Conservation (phyloP, 2,329 filamentous ascomycete species). For the Cladosporium sp. region DNA sequence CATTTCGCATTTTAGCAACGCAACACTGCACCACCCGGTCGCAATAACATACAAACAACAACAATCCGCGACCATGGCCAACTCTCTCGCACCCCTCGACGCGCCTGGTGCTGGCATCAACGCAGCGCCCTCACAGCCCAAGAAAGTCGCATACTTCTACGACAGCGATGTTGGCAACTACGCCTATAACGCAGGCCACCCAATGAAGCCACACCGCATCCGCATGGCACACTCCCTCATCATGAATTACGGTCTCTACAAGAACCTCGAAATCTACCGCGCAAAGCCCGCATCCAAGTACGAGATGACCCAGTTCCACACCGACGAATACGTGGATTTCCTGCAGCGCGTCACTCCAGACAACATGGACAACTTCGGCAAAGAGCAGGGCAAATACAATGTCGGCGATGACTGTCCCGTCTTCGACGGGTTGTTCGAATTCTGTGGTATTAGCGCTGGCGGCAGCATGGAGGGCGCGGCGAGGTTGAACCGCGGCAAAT, state of each 20-base stretch:
- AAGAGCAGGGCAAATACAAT: slow-evolving; percentile 81
- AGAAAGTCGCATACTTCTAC: slow-evolving; percentile 97
- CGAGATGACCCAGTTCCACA: slow-evolving; percentile 74
- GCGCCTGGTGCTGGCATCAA: slow-evolving; percentile 51
- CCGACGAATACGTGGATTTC: slow-evolving; percentile 72
- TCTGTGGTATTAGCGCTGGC: slow-evolving; percentile 69
- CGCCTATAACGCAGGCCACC: slow-evolving; percentile 79
- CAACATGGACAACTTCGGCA: slow-evolving; percentile 92
- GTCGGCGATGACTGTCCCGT: slow-evolving; percentile 66
- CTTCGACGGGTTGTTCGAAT: slow-evolving; percentile 71
- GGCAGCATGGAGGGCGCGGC: slow-evolving; percentile 72
- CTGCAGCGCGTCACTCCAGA: slow-evolving; percentile 89
- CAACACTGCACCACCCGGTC: background rate
- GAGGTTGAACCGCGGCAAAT: slow-evolving; percentile 67
- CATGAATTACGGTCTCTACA: slow-evolving; percentile 74
- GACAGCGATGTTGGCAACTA: slow-evolving; percentile 98
- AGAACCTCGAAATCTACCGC: slow-evolving; percentile 70
- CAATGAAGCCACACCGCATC: slow-evolving; percentile 70
- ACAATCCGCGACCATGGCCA: slow-evolving; percentile 9
- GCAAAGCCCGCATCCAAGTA: slow-evolving; percentile 58
- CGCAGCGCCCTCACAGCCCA: slow-evolving; percentile 57
- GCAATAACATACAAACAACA: background rate
- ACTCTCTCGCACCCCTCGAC: slow-evolving; percentile 54
- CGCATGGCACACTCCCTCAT: slow-evolving; percentile 66
- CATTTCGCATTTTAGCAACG: background rate